Conservation (phyloP, 306 rosid genomes). For the Casuarina equisetifolia region DNA sequence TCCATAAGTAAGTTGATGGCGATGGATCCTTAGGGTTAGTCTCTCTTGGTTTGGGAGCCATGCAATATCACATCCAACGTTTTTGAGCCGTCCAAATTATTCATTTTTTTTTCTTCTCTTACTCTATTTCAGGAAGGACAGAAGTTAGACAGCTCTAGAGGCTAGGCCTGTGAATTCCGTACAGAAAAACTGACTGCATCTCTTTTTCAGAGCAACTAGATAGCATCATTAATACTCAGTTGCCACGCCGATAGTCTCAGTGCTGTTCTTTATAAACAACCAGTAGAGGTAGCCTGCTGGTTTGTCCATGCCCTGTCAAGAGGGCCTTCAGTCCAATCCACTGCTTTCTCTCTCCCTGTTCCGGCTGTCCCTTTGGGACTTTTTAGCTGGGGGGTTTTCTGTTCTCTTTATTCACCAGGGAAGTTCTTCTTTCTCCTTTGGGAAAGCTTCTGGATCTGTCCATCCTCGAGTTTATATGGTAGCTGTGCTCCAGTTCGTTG, state of each 20-base stretch:
- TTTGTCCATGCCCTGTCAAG: slow-evolving; percentile 51
- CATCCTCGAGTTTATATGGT: slow-evolving; percentile 13
- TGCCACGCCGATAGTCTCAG: slow-evolving; percentile 9
- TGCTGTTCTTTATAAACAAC: slow-evolving; percentile 26
- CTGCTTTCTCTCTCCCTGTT: slow-evolving; percentile 45
- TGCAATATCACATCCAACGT: slow-evolving; percentile 56
- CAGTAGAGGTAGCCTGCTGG: slow-evolving; percentile 13
- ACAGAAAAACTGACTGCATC: not conserved
- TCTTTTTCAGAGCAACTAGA: not conserved
- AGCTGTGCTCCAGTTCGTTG: slow-evolving; percentile 40
- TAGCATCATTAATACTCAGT: slow-evolving; percentile 36
- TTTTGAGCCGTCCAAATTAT: slow-evolving; percentile 31
- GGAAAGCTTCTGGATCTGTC: slow-evolving; percentile 31
- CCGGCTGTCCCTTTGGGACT: slow-evolving; percentile 16
- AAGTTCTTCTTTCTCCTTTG: slow-evolving; percentile 46
- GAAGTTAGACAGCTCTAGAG: slow-evolving; percentile 23
- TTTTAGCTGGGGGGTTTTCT: slow-evolving; percentile 15
- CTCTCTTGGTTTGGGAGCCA: slow-evolving; percentile 44
- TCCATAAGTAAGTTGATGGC: slow-evolving; percentile 25
- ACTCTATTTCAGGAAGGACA: slow-evolving; percentile 18
- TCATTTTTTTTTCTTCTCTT: slow-evolving; percentile 1
- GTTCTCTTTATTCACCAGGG: slow-evolving; percentile 35
- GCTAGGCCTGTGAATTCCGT: slow-evolving; percentile 26
- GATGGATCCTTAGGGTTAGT: slow-evolving; percentile 30
- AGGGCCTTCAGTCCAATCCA: slow-evolving; percentile 47